These are phyloP conservation scores for Uromyces viciae-fabae DNA, from an alignment of 1,284 basidiomycete genomes.

Conservation along the genomic window DNA sequence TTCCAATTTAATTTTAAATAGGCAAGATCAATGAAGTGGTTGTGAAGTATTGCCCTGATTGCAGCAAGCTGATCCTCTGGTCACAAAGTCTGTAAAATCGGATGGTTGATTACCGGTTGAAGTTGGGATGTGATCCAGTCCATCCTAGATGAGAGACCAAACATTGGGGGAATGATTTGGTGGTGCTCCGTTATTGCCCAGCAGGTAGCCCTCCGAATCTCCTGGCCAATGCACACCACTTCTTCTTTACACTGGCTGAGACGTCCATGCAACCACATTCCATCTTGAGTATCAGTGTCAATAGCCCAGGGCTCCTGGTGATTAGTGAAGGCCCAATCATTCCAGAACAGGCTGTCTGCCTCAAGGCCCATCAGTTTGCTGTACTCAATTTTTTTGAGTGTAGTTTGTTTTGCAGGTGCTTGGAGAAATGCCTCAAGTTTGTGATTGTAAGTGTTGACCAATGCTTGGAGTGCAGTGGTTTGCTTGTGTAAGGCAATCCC, in stretches of 20 bases:
- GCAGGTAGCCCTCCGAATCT: background rate
- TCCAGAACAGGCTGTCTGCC: slow-evolving; percentile 19
- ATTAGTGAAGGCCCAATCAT: background rate
- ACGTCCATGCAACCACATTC: slow-evolving; percentile 3
- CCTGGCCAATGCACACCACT: background rate
- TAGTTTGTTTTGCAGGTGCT: background rate
- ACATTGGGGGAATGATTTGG: background rate
- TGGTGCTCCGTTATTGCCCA: background rate
- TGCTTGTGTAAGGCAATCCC: background rate
- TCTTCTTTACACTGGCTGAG: background rate
- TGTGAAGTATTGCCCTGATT: slow-evolving; percentile 3
- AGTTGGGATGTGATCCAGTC: background rate
- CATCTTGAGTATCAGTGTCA: slow-evolving; percentile 16
- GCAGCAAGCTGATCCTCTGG: background rate
- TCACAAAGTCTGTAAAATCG: background rate
- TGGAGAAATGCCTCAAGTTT: background rate
- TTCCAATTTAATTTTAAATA: background rate
- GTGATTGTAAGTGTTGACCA: background rate
- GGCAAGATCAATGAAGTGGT: slow-evolving; percentile 2
- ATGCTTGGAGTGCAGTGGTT: background rate
- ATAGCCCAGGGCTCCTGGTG: slow-evolving; percentile 11
- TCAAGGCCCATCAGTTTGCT: background rate
- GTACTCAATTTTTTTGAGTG: background rate
- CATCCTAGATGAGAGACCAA: background rate
- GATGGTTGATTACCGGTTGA: background rate